Percentiles rank a stretch among this genome's conserved stretches.
These are phyloP conservation scores for Pleurotus djamor DNA, from an alignment of 768 basidiomycete species.

Conservation along the genomic window DNA sequence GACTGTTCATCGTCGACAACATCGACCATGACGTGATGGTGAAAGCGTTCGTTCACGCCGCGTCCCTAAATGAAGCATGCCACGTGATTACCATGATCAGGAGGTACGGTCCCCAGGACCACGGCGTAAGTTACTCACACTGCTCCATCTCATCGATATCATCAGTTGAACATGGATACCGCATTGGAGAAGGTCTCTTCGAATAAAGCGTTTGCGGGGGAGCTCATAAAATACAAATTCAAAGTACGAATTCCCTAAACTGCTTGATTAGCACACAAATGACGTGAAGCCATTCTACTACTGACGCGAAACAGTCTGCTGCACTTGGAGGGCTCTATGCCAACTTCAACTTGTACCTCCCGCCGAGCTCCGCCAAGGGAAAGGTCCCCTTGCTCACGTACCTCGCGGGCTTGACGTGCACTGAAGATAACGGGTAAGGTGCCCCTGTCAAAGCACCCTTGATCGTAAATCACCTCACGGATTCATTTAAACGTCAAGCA, in stretches of 20 bases:
- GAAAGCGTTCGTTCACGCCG: background rate
- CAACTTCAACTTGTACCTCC: slow-evolving; percentile 89
- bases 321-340: slow-evolving; percentile 69
- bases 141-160: slow-evolving; percentile 11
- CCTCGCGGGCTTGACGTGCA: slow-evolving; percentile 87
- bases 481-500: slow-evolving; percentile 35
- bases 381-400: slow-evolving; percentile 76
- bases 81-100: background rate
- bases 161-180: slow-evolving; percentile 12
- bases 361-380: slow-evolving; percentile 46
- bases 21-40: background rate
- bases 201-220: slow-evolving; percentile 80
- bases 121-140: background rate
- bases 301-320: slow-evolving; percentile 45
- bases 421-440: slow-evolving; percentile 86
- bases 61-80: background rate
- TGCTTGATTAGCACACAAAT: too few species aligned
- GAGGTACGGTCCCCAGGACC: background rate
- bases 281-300: too few species aligned
- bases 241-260: slow-evolving; percentile 37
- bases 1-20: background rate
- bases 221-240: slow-evolving; percentile 84
- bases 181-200: slow-evolving; percentile 68
- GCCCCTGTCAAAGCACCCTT: background rate
- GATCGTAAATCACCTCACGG: background rate